Evolutionary conservation across 164 flowering plant genomes (phyloP), one percentile per base, ranked within the genome.

Genomic region (Aristolochia contorta): DNA sequence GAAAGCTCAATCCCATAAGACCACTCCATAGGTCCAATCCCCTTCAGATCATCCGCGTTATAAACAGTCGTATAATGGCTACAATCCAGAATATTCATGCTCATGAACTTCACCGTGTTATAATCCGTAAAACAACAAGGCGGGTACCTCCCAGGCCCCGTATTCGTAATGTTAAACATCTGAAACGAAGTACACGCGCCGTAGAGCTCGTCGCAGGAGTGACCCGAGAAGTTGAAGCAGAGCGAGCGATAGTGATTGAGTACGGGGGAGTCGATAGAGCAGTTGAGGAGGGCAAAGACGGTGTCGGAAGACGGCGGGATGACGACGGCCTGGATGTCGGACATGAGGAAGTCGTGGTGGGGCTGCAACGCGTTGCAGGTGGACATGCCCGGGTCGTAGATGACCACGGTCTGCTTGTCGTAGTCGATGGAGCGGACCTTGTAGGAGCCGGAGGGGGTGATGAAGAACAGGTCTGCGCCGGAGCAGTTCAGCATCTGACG

Each of bases 211-310:
- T 84, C 84, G 68, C 98, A 91, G 6, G 92, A 69, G 71, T 89
- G 94, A 47, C 84, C 89, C 25, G 90, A 75, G 75, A 84, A 77
- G 79, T 83, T 80, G 85, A 78, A 83, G 73, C 98, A 88, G 41
- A 84, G 87, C 21, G 76, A 76, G 15, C 67, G 68, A 82, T 82
- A 91, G 58, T 77, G 90, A 74, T 88, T 81, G 64, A 82, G 83
- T 4, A 87, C 82, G 0, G 98, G 96, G 7, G 96, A 91, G 77
- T 91, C 96, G 21, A 78, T 61, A 54, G 98, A 91, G 82, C 98
- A 91, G 68, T 91, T 89, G 58, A 89, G 75, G 63, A 89, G 82
- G 48, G 72, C 83, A 61, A 89, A 88, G 54, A 80, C 69, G 63
- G 92, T 82, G 74, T 88, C 98, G 3, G 84, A 60, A 0, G 98